phyloP scores from a whole-genome alignment of 2,329 filamentous ascomycete genomes.

The Paecilomyces niveus region DNA sequence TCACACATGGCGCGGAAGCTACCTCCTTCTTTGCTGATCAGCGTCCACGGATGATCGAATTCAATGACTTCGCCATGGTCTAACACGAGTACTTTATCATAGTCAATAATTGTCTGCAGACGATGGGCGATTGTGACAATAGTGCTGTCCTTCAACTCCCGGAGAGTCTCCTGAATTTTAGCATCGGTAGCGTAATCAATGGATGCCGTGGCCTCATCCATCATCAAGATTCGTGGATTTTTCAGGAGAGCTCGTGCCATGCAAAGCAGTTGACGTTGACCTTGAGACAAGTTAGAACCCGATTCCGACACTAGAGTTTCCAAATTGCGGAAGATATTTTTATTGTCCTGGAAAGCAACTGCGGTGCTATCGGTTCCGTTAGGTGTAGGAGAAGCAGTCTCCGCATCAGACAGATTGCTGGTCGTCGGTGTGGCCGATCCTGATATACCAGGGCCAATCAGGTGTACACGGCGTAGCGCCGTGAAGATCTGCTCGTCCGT shows the following conservation, averaged over 20 bases:
- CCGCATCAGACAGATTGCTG: constrained; percentile 18
- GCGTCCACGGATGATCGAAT: constrained; percentile 79
- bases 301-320: constrained; percentile 79
- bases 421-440: constrained; percentile 28
- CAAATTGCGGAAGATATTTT: constrained; percentile 88
- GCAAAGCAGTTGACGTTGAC: constrained; percentile 89
- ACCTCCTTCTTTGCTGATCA: constrained; percentile 65
- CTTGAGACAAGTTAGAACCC: constrained; percentile 89
- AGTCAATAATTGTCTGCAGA: constrained; percentile 93
- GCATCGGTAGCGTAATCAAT: constrained; percentile 95
- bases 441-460: constrained; percentile 52
- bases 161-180: constrained; percentile 94
- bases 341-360: constrained; percentile 57
- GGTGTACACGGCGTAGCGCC: constrained; percentile 77
- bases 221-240: constrained; percentile 85
- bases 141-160: constrained; percentile 78
- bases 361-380: constrained; percentile 15
- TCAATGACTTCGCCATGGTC: constrained; percentile 85
- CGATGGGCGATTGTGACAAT: constrained; percentile 96
- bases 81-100: constrained; percentile 92
- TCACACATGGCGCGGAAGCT: constrained; percentile 62
- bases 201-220: constrained; percentile 97
- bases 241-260: constrained; percentile 89
- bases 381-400: constrained; percentile 12
- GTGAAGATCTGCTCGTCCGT: constrained; percentile 86